These are phyloP conservation scores for Yamadazyma scolyti DNA, from an alignment of 805 yeast genomes.

Conservation along the genomic window DNA sequence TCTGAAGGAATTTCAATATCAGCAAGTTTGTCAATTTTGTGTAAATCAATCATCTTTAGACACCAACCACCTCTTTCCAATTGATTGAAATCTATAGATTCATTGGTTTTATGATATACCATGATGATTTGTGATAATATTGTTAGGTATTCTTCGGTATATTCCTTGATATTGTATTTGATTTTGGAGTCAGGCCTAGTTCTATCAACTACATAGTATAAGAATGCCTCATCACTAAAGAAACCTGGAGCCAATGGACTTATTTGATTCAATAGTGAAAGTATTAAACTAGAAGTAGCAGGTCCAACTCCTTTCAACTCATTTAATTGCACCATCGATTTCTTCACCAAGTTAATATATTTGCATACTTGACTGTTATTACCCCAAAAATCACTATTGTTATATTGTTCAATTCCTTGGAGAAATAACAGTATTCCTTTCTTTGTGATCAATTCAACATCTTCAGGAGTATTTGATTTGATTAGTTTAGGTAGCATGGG, in stretches of 20 bases:
- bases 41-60: slow-evolving; percentile 24
- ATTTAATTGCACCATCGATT: slow-evolving; percentile 27
- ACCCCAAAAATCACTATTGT: slow-evolving; percentile 1
- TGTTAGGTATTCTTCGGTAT: slow-evolving; percentile 31
- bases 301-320: slow-evolving; percentile 47
- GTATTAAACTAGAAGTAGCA: slow-evolving; percentile 44
- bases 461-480: slow-evolving; percentile 26
- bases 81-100: slow-evolving; percentile 8
- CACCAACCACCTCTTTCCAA: slow-evolving; percentile 39
- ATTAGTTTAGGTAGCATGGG: slow-evolving; percentile 42
- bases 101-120: not conserved
- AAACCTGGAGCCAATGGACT: slow-evolving; percentile 34
- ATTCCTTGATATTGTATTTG: slow-evolving; percentile 42
- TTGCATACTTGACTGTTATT: not conserved
- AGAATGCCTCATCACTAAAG: slow-evolving; percentile 47
- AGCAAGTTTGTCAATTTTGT: slow-evolving; percentile 20
- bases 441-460: slow-evolving; percentile 26
- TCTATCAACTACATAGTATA: slow-evolving; percentile 27
- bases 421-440: slow-evolving; percentile 19
- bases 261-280: slow-evolving; percentile 27
- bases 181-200: slow-evolving; percentile 23
- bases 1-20: slow-evolving; percentile 18
- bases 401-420: slow-evolving; percentile 6
- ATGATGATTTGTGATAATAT: slow-evolving; percentile 14
- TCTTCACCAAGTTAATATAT: slow-evolving; percentile 18